Conservation (phyloP, 2,329 filamentous ascomycete species). For the Alternaria atra region DNA sequence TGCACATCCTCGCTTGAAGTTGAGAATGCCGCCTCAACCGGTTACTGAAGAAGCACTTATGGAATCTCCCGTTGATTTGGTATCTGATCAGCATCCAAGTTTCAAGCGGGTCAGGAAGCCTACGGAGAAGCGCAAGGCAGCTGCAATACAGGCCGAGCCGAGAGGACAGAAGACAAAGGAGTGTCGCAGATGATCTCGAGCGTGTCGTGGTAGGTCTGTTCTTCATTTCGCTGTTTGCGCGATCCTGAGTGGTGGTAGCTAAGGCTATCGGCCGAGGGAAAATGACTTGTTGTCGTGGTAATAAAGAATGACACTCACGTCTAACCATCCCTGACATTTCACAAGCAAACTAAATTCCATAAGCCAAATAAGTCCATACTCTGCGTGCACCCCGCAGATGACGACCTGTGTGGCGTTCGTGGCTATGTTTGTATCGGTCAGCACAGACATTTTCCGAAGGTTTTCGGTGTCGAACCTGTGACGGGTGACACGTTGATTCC, state of each 20-base stretch:
- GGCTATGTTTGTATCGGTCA: neutral
- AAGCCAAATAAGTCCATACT: neutral
- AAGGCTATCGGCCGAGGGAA: neutral
- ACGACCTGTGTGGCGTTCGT: neutral
- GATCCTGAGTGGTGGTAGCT: too few species aligned
- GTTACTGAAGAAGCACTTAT: neutral
- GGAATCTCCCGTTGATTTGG: neutral
- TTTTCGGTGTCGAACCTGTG: neutral
- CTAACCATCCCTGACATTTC: neutral
- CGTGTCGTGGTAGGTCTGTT: neutral
- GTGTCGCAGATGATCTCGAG: neutral
- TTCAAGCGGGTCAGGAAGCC: neutral
- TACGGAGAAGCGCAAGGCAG: neutral
- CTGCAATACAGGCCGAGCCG: neutral
- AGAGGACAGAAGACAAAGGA: neutral
- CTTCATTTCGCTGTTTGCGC: neutral
- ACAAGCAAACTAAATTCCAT: neutral
- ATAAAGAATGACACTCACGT: neutral
- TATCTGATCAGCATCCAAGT: neutral
- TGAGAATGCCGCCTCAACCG: neutral
- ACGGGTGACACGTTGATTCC: neutral
- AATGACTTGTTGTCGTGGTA: neutral
- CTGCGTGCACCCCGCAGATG: neutral
- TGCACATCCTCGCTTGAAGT: neutral
- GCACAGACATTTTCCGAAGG: neutral